Evolutionary conservation across 805 yeast genomes (phyloP).

Genomic region (Saccharomycopsis javanensis): DNA sequence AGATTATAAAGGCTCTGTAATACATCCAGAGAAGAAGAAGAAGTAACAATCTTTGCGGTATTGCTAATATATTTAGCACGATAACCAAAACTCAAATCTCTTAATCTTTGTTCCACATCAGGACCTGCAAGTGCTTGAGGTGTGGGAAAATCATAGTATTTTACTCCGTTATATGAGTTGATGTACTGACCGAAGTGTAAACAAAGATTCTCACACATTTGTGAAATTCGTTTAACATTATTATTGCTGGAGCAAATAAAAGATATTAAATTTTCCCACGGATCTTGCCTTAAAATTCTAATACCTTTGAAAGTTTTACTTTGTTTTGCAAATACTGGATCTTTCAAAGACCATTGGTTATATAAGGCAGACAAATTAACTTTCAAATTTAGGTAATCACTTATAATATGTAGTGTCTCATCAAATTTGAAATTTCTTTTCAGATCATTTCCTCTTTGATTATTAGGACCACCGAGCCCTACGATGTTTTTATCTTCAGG

Average conservation of each 20-base stretch:
- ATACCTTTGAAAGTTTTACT: conserved; percentile 49
- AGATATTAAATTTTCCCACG: conserved; percentile 89
- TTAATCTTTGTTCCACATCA: conserved; percentile 36
- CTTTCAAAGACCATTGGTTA: conserved; percentile 49
- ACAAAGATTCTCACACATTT: conserved; percentile 81
- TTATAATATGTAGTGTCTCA: conserved; percentile 36
- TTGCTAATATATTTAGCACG: conserved; percentile 79
- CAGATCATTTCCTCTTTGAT: not conserved
- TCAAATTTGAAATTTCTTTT: conserved; percentile 13
- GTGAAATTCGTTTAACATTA: conserved; percentile 85
- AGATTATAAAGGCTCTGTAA: conserved; percentile 31
- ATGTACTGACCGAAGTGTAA: conserved; percentile 57
- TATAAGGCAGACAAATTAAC: conserved; percentile 47
- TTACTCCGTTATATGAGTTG: conserved; percentile 40
- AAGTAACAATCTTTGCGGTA: conserved; percentile 51
- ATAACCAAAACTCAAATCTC: conserved; percentile 67
- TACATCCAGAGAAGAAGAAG: conserved; percentile 21
- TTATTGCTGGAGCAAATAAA: conserved; percentile 95
- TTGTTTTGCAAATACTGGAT: conserved; percentile 36
- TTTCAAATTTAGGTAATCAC: conserved; percentile 63
- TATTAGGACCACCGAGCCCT: not conserved
- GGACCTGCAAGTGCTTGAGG: conserved; percentile 40
- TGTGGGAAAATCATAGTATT: conserved; percentile 65
- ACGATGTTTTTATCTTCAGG: conserved; percentile 12
- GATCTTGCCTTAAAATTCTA: conserved; percentile 83